A percentile compares a stretch with the other conserved stretches of the same genome.
Evolutionary conservation across 371 early-diverging fungal species (phyloP).

Genomic region (Gilbertella persicaria): DNA sequence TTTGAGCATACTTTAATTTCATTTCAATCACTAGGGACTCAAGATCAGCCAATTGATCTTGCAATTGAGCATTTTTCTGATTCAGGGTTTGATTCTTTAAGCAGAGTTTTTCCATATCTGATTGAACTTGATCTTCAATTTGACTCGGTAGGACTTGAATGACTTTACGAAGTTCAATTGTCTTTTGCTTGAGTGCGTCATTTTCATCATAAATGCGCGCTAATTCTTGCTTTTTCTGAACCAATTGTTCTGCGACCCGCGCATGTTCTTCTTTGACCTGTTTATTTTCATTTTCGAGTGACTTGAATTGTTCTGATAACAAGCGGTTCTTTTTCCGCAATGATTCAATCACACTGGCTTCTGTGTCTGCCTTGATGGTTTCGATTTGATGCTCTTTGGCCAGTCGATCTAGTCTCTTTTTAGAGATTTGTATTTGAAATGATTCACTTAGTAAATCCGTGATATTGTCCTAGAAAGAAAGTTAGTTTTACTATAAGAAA

Average conservation of each 20-base stretch:
- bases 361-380: conserved; percentile 61
- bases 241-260: conserved; percentile 57
- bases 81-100: conserved; percentile 75
- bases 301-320: conserved; percentile 56
- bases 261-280: conserved; percentile 72
- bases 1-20: conserved; percentile 73
- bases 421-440: conserved; percentile 66
- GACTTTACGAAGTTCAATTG: conserved; percentile 48
- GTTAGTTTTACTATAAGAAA: conserved; percentile 15
- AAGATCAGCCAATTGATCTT: conserved; percentile 72
- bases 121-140: conserved; percentile 68
- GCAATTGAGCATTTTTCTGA: conserved; percentile 69
- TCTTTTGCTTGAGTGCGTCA: conserved; percentile 62
- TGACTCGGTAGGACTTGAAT: conserved; percentile 54
- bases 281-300: conserved; percentile 59
- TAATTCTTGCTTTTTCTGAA: conserved; percentile 56
- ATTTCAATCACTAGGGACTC: conserved; percentile 70
- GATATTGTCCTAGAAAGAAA: conserved; percentile 50
- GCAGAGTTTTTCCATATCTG: conserved; percentile 78
- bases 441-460: conserved; percentile 77
- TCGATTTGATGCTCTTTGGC: conserved; percentile 73
- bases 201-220: conserved; percentile 57
- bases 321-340: conserved; percentile 71
- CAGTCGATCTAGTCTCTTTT: conserved; percentile 65
- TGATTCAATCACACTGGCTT: conserved; percentile 62